Base-by-base conservation (phyloP, 192 early-diverging fungal genomes). In the Radiomyces spectabilis region DNA sequence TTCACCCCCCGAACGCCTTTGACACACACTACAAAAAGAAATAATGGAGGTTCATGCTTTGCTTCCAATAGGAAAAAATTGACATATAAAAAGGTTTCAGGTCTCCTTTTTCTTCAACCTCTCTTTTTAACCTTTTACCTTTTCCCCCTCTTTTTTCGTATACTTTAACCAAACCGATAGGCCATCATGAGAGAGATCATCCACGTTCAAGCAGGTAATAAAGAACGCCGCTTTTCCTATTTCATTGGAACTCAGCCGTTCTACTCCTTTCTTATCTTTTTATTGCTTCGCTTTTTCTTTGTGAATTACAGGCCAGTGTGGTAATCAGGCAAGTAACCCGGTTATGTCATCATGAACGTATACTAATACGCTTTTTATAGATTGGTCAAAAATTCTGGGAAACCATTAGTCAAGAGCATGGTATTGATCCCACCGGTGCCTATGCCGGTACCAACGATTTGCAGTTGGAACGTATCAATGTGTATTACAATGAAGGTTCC, bases 311-410 rank as follows among this genome's bases (percentile, higher is more conserved):
- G 61, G 61, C 33, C 61, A 64, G 37, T 64, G 61, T 49, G 61
- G 61, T 57, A 64, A 64, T 40, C 61, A 64, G 44, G 61, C 57
- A 64, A 13, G 44, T 13, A 27, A 15, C 29, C 13, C 21, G 0
- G n/a, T 19, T 41, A 41, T 41, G 6, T 7, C 21, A 0, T 41
- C 21, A 41, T 9, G n/a, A 41, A 5, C 39, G 39, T 47, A 30
- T 47, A 30, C 44, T 47, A 2, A 26, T 19, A 5, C 44, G 22
- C 44, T 21, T 30, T 47, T 26, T 47, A 19, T 63, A 84, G 74
- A 87, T 93, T 67, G 90, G 91, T 53, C 68, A 82, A 57, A 85
- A 86, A 44, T 93, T 93, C 70, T 93, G 91, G 89, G 90, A 93
- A 61, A 79, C 78, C 37, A 88, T 93, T 53, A 69, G 77, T 55